These are phyloP conservation scores for Naganishia sp. DNA, from an alignment of 1,284 basidiomycete species.

Conservation along the genomic window DNA sequence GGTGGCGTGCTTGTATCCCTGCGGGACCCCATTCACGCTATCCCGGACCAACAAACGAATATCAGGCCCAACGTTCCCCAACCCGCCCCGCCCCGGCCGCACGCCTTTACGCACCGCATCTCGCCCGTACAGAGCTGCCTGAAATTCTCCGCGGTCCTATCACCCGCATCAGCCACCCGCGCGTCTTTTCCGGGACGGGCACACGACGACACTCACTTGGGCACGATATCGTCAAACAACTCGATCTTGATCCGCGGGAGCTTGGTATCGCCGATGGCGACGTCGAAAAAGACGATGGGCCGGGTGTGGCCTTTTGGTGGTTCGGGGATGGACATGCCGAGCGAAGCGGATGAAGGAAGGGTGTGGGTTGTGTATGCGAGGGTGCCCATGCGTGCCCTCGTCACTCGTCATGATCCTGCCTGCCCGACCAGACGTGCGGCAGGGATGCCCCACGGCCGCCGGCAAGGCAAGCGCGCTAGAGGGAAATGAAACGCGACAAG, in stretches of 20 bases:
- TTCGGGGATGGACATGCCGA: conserved; percentile 42
- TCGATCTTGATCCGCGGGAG: conserved; percentile 95
- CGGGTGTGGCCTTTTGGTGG: conserved; percentile 56
- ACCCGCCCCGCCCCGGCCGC: no score
- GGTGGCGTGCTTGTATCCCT: conserved; percentile 82
- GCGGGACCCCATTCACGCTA: conserved; percentile 79
- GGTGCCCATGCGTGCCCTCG: background rate
- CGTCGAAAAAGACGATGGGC: conserved; percentile 94
- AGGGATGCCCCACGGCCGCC: no score
- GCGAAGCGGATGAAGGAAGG: background rate
- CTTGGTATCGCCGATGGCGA: conserved; percentile 91
- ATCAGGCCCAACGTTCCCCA: no score
- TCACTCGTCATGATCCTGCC: no score
- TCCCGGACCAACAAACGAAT: no score
- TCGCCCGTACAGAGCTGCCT: conserved; percentile 95
- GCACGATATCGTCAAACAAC: conserved; percentile 85
- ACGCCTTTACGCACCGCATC: conserved; percentile 64
- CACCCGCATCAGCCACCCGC: background rate
- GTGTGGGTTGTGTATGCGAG: background rate
- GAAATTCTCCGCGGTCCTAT: conserved; percentile 94
- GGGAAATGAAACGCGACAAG: background rate
- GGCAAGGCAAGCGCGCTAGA: background rate
- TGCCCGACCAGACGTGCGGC: no score
- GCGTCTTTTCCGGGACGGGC: background rate
- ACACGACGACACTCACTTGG: conserved; percentile 63